Evolutionary conservation across 1,139 yeast genomes (phyloP).

Genomic region (Geotrichum cucujoidarum): DNA sequence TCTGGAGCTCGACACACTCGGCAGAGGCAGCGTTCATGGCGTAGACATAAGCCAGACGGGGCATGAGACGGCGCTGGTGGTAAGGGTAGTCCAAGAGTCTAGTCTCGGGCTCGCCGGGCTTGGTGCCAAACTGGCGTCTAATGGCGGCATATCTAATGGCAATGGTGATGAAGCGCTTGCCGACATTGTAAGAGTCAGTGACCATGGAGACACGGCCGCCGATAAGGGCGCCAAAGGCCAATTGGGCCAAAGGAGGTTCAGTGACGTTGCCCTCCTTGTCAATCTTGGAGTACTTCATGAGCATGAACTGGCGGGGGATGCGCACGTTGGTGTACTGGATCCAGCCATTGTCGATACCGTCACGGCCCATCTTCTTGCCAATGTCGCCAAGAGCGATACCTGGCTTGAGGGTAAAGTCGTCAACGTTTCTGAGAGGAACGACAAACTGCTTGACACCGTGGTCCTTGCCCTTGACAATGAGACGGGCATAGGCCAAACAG

Average conservation of each 20-base stretch:
- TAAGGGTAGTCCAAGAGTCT: constrained; percentile 67
- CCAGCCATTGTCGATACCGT: constrained; percentile 80
- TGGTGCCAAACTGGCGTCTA: constrained; percentile 69
- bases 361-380: constrained; percentile 88
- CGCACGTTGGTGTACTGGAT: constrained; percentile 76
- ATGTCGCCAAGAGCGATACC: constrained; percentile 84
- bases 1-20: constrained; percentile 51
- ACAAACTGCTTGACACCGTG: constrained; percentile 86
- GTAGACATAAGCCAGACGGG: constrained; percentile 71
- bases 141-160: constrained; percentile 84
- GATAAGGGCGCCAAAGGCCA: constrained; percentile 76
- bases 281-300: constrained; percentile 70
- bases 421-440: constrained; percentile 73
- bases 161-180: constrained; percentile 71
- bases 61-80: constrained; percentile 79
- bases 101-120: constrained; percentile 36
- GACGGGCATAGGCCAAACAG: constrained; percentile 70
- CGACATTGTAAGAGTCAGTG: constrained; percentile 68
- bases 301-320: constrained; percentile 75
- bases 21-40: constrained; percentile 67
- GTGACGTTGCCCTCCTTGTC: constrained; percentile 59
- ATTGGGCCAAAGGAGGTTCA: constrained; percentile 69
- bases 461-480: constrained; percentile 72
- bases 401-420: constrained; percentile 59
- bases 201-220: constrained; percentile 89